phyloP scores from a whole-genome alignment of 208 protist species.

The Trypanosoma vivax region DNA sequence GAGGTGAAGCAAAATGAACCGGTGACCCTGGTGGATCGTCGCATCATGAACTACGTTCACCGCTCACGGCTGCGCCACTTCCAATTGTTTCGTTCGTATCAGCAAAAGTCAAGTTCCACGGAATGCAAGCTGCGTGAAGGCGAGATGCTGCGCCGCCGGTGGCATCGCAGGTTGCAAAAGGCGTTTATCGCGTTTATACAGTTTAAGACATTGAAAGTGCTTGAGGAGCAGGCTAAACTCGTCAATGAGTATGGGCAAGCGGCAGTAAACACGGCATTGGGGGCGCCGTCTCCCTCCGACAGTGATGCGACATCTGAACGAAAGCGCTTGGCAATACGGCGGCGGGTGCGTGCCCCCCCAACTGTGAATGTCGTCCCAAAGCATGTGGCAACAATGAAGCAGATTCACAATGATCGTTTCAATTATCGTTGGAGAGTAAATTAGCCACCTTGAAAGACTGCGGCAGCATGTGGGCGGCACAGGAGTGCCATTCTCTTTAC shows the following conservation, averaged over 20 bases:
- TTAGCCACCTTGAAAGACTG: constrained; percentile 16
- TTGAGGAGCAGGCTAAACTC: constrained; percentile 82
- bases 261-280: constrained; percentile 78
- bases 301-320: constrained; percentile 25
- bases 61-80: constrained; percentile 76
- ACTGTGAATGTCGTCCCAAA: constrained; percentile 71
- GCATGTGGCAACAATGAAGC: constrained; percentile 88
- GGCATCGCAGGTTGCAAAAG: constrained; percentile 77
- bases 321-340: constrained; percentile 41
- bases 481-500: no score
- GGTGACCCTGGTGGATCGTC: constrained; percentile 68
- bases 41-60: constrained; percentile 88
- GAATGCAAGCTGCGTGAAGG: constrained; percentile 81
- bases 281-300: constrained; percentile 36
- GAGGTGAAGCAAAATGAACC: constrained; percentile 63
- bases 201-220: constrained; percentile 87
- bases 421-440: constrained; percentile 87
- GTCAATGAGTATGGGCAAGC: constrained; percentile 83
- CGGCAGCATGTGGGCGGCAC: neutral
- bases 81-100: constrained; percentile 86
- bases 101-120: constrained; percentile 83
- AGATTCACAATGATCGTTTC: constrained; percentile 91
- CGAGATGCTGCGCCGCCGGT: constrained; percentile 79
- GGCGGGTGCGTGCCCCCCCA: constrained; percentile 58
- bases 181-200: constrained; percentile 89